Percentiles rank a stretch among this genome's conserved stretches.
Conservation (phyloP, 306 rosid species). For the Castanospermum australe region DNA sequence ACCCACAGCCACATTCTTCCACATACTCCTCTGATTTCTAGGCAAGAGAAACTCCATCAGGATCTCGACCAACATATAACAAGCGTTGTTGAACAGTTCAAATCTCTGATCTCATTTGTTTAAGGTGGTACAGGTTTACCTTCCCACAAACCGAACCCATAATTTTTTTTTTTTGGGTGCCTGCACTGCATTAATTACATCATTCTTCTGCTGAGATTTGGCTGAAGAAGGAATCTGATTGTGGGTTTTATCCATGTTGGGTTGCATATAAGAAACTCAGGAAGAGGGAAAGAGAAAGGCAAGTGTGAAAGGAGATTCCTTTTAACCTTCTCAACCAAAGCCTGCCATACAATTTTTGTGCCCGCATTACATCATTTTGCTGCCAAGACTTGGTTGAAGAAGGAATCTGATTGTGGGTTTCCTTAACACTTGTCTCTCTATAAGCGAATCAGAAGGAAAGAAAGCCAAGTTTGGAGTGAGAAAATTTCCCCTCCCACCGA, state of each 20-base stretch:
- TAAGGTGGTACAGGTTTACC: slow-evolving; percentile 38
- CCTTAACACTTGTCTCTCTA: slow-evolving; percentile 7
- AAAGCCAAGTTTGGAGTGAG: background rate
- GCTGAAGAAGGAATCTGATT: slow-evolving; percentile 15
- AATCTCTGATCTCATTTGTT: background rate
- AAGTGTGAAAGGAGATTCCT: slow-evolving; percentile 26
- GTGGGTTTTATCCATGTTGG: background rate
- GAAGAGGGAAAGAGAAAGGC: background rate
- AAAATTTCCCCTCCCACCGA: background rate
- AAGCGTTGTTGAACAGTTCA: slow-evolving; percentile 41
- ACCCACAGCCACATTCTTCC: slow-evolving; percentile 29
- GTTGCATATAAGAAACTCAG: background rate
- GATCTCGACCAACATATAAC: slow-evolving; percentile 18
- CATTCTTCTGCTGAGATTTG: background rate
- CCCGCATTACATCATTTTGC: slow-evolving; percentile 6
- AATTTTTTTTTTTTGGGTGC: too few species aligned
- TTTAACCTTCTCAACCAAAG: slow-evolving; percentile 1
- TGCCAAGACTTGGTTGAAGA: slow-evolving; percentile 2
- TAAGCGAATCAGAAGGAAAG: background rate
- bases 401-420: slow-evolving; percentile 25
- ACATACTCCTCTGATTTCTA: slow-evolving; percentile 35
- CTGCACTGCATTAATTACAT: background rate
- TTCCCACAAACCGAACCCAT: slow-evolving; percentile 42
- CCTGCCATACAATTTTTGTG: background rate
- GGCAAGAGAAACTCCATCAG: slow-evolving; percentile 38